These are phyloP conservation scores for Aspergillus sojae DNA, from an alignment of 2,329 filamentous ascomycete genomes.

Conservation along the genomic window DNA sequence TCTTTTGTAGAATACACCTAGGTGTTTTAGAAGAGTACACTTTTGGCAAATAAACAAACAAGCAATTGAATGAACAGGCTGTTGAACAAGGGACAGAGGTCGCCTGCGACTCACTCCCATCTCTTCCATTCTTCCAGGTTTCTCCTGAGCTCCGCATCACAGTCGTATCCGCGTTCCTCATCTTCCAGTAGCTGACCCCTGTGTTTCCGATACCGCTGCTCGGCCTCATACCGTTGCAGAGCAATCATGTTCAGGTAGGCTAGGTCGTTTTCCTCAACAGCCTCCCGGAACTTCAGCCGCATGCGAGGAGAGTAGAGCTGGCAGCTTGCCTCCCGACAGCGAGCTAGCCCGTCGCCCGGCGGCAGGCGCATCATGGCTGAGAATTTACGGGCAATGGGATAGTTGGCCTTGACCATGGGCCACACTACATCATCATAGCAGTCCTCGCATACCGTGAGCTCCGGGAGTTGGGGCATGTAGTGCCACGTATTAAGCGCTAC, in stretches of 20 bases:
- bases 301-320: constrained; percentile 82
- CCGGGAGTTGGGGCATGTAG: constrained; percentile 71
- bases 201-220: constrained; percentile 61
- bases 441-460: constrained; percentile 83
- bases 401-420: constrained; percentile 61
- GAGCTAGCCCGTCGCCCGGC: constrained; percentile 49
- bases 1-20: constrained; percentile 13
- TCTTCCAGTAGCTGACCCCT: constrained; percentile 58
- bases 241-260: constrained; percentile 65
- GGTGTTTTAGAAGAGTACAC: constrained; percentile 6
- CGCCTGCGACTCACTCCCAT: constrained; percentile 47
- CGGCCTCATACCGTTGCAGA: constrained; percentile 59
- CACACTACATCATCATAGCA: constrained; percentile 82
- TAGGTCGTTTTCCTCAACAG: constrained; percentile 68
- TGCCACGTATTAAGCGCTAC: constrained; percentile 73
- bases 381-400: constrained; percentile 66
- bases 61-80: constrained; percentile 4
- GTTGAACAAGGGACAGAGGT: constrained; percentile 6
- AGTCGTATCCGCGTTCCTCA: constrained; percentile 61
- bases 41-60: not conserved
- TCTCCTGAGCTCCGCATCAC: constrained; percentile 49
- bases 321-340: constrained; percentile 57
- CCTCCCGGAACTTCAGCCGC: constrained; percentile 70
- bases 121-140: constrained; percentile 56
- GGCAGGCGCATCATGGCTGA: constrained; percentile 62